Evolutionary conservation across 2,329 filamentous ascomycete genomes (phyloP), one percentile per base, ranked within the genome.

Genomic region (Mycogone perniciosa): DNA sequence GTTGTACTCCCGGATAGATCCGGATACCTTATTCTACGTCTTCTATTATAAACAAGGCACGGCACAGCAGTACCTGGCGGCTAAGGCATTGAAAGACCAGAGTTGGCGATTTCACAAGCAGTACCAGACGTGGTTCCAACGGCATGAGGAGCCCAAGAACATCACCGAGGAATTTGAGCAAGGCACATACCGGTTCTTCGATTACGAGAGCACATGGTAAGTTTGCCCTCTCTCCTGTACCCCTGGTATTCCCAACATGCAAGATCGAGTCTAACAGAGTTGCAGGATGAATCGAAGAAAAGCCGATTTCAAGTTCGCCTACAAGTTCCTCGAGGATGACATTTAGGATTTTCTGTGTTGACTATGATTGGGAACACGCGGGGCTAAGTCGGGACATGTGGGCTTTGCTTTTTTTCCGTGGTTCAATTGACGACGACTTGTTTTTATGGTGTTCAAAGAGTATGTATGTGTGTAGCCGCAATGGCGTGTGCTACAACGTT

Each of bases 61-160:
- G 1, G 91, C 95, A 60, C 91, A 97, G 67, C 93, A 99, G 67
- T 96, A 91, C 65, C 78, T 97, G 53, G 90, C 93, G 1, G 93
- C 93, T 10, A 96, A 95, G 71, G 89, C 93, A n/a, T 75, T 99
- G 47, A 99, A 99, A 73, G 88, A 92, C 59, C 93, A 99, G 70
- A 96, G 91, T 70, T 99, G 93, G 93, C 82, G 93, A 51, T 99
- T 99, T 68, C 93, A 99, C 73, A 99, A 99, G 76, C 93, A 97
- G 69, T 99, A 99, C 66, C 93, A 96, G 70, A 99, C 93, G 1
- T 99, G 93, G 93, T 99, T 99, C 65, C 93, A 99, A 70, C 81
- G 93, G 46, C 93, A 99, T 60, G 93, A 99, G 66, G 93, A 99
- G 74, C 93, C 93, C 13, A 99, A 99, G 76, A 91, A 85, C 61